Base-by-base conservation (phyloP, 192 early-diverging fungal species). In the Endogone sp. region DNA sequence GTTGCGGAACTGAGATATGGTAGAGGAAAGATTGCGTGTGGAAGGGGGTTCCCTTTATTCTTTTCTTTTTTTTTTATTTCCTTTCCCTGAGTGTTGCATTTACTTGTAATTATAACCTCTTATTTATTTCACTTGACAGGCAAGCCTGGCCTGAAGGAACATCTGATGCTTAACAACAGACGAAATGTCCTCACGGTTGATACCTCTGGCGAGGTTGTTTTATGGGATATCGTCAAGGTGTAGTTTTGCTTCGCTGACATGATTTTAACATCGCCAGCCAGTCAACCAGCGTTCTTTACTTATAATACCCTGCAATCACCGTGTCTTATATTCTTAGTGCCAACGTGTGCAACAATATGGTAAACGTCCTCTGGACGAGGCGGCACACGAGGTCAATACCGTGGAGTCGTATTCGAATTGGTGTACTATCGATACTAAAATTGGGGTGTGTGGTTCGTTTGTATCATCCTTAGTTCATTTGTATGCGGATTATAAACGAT, bases 151-250 rank as follows among this genome's bases (percentile, higher is more conserved):
- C 70, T 90, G 30, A 85, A 88, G 13, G 79, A 86, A 21, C 85
- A 90, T 73, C 69, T 75, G 27, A 75, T 98, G 4, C 76, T 98
- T 29, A 93, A 96, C 54, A 92, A 94, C 80, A 85, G 91, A 68
- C 85, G 94, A 60, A 90, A 92, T 72, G 91, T 95, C 0, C 71
- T 98, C 49, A 94, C 95, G 1, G 83, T 91, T 72, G 91, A 98
- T 71, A 90, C 90, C 26, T 83, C 68, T 29, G 93, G 92, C 0
- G 83, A 88, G 28, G 88, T 98, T 13, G 85, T 85, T 0, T 76
- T 98, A 31, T 99, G 98, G 98, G 96, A 99, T 80, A 85, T 99
- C 55, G 84, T 97, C 85, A 90, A 76, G 75, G 85, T 71, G 84
- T 83, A 23, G 28, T 85, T 20, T 67, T 32, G 2, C 3, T 55